Evolutionary conservation across 129 eudicot species (phyloP).

Genomic region (Solidago caesia): DNA sequence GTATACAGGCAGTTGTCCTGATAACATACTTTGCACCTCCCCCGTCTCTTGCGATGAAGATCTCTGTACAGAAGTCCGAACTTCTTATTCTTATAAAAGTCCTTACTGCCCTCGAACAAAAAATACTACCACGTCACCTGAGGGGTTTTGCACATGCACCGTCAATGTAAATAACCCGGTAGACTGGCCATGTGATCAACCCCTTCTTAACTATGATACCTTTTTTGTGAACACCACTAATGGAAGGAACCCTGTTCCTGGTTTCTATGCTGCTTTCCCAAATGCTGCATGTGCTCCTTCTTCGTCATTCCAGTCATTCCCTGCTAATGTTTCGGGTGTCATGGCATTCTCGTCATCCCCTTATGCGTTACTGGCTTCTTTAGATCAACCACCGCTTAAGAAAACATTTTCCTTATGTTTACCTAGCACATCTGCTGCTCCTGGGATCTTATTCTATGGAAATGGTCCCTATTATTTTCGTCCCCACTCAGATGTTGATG

Average conservation of each 20-base stretch:
- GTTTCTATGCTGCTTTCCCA: neutral
- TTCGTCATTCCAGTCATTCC: conserved; percentile 1
- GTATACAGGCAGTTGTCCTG: conserved; percentile 18
- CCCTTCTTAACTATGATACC: conserved; percentile 26
- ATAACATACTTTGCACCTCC: conserved; percentile 7
- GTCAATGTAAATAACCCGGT: conserved; percentile 36
- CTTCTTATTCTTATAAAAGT: conserved; percentile 11
- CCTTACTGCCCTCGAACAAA: conserved; percentile 23
- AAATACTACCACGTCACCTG: conserved; percentile 18
- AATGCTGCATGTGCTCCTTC: conserved; percentile 27
- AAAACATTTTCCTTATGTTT: conserved; percentile 30
- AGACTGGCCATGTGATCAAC: conserved; percentile 26
- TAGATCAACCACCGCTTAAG: conserved; percentile 12
- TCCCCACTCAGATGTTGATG: neutral
- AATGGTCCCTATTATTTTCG: conserved; percentile 33
- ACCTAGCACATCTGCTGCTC: conserved; percentile 22
- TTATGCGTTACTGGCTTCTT: conserved; percentile 1
- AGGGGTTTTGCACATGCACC: conserved; percentile 20
- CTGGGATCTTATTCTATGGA: conserved; percentile 43
- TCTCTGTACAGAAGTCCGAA: conserved; percentile 31
- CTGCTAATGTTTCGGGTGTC: conserved; percentile 15
- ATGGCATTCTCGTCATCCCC: conserved; percentile 6
- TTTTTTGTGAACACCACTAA: conserved; percentile 15
- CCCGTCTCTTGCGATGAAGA: conserved; percentile 31
- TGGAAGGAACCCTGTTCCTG: conserved; percentile 19